Base-by-base conservation (phyloP, 371 early-diverging fungal genomes). In the Mortierella sp. region DNA sequence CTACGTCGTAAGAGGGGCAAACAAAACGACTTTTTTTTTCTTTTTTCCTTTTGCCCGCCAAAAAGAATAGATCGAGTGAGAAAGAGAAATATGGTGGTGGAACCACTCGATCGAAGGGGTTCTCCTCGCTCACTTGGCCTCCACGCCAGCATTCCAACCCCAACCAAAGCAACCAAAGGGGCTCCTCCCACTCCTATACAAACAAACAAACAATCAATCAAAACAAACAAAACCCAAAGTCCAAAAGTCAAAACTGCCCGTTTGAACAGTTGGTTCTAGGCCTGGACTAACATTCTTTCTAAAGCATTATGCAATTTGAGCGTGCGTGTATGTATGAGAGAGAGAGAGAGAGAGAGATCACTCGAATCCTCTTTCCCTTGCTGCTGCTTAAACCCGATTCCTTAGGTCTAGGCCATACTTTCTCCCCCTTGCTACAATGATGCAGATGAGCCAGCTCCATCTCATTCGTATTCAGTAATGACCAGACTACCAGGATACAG, bases 1-100 rank as follows among this genome's bases (percentile, higher is more conserved):
- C 4, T n/a, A 48, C 7, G 7, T n/a, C 7, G 48, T 48, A 48
- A n/a, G n/a, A n/a, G 48, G n/a, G 48, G 48, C 19, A 48, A n/a
- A 48, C 48, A 48, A 16, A 52, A 26, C 26, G 52, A 52, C 52
- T 26, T n/a, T 19, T 16, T 16, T n/a, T n/a, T n/a, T n/a, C n/a
- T n/a, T n/a, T n/a, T n/a, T n/a, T n/a, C n/a, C n/a, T n/a, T n/a
- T 61, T 61, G 61, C 61, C 61, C 61, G 37, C 37, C 61, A 61
- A 61, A 58, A 61, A 37, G 19, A 34, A 34, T n/a, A 3, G 19
- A 24, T 8, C n/a, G 14, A 24, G 50, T n/a, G 19, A 22, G 19
- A 11, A 16, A 29, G 37, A 61, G 2, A 22, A 31, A 22, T 1
- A 29, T 2, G 39, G 37, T 37, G 61, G 61, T 39, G 37, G 22